Percentiles rank a stretch among this genome's conserved stretches.
Evolutionary conservation across 2,329 filamentous ascomycete species (phyloP).

Genomic region (Rhexocercosporidium sp.): DNA sequence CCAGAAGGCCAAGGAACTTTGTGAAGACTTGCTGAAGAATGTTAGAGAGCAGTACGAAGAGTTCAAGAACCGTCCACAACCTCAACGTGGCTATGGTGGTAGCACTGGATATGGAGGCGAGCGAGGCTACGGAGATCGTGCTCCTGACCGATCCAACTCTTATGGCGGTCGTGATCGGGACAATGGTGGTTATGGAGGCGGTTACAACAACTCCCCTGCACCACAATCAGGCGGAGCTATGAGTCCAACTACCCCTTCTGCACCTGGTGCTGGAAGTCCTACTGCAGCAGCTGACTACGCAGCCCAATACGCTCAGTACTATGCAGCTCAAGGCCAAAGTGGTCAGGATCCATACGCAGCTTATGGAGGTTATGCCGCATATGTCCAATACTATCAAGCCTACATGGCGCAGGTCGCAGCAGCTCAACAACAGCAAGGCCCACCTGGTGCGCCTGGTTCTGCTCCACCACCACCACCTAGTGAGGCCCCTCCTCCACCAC

Average conservation of each 20-base stretch:
- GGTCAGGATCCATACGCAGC: constrained; percentile 83
- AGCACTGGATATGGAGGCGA: constrained; percentile 49
- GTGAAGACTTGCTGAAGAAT: constrained; percentile 83
- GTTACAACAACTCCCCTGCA: constrained; percentile 42
- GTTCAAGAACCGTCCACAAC: constrained; percentile 80
- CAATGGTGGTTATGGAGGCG: constrained; percentile 46
- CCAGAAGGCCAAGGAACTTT: constrained; percentile 83
- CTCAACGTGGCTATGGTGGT: constrained; percentile 63
- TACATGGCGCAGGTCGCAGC: constrained; percentile 64
- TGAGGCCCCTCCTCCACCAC: constrained; percentile 64
- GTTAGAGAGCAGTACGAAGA: constrained; percentile 90
- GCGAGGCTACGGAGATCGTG: constrained; percentile 58
- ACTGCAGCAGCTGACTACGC: constrained; percentile 67
- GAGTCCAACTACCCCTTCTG: constrained; percentile 48
- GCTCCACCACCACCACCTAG: constrained; percentile 62
- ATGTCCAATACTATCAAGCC: constrained; percentile 76
- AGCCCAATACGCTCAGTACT: constrained; percentile 85
- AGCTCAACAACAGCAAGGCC: constrained; percentile 47
- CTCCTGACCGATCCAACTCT: constrained; percentile 51
- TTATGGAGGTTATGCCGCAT: constrained; percentile 86
- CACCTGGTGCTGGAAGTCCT: constrained; percentile 50
- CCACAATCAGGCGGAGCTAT: constrained; percentile 42
- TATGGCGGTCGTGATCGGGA: constrained; percentile 44
- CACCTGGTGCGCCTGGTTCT: constrained; percentile 43
- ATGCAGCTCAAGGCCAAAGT: constrained; percentile 50